Base-by-base conservation (phyloP, 2,329 filamentous ascomycete species). In the Scytalidium sp. region DNA sequence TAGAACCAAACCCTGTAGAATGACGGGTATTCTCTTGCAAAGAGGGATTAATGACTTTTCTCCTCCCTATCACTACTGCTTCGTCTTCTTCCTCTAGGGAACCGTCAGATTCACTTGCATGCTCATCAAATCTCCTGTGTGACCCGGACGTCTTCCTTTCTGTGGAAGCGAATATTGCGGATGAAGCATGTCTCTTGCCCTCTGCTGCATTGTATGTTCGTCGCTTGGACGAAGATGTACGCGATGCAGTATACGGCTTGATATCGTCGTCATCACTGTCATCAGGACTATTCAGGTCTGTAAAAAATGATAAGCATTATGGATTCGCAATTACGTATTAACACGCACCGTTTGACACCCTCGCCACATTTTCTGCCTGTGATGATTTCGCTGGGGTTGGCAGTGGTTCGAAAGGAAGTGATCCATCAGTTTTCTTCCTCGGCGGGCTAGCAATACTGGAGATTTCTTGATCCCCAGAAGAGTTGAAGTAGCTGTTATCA, bases 341-440 rank as follows among this genome's bases (percentile, higher is more conserved):
- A 11, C 15, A 46, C 29, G 10, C 13, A 46, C 44, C 19, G 40
- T 20, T 40, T n/a, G 20, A 3, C 20, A 10, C 40, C 10, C n/a
- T 19, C n/a, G 17, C 17, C 10, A 20, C 23, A 7, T 13, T 21
- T 36, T 22, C 27, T 20, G 19, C 19, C 45, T 60, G 57, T 2
- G 56, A 60, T 23, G 55, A 57, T 47, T 60, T 59, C 21, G 22
- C 43, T 15, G 60, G 57, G 3, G 56, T 59, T 17, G 58, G 57
- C 9, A 50, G 23, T 25, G 17, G 25, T 40, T 53, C 56, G 29
- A 58, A 60, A 11, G 47, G 45, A 2, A 53, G 27, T 11, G 50
- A 55, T 21, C 50, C 50, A 44, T 52, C 27, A 22, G 27, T 45
- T 23, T 44, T 47, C 6, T n/a, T 50, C 13, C 19, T 40, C 6